phyloP scores from a whole-genome alignment of 495 filamentous ascomycete species.

The Aspergillus avenaceus region DNA sequence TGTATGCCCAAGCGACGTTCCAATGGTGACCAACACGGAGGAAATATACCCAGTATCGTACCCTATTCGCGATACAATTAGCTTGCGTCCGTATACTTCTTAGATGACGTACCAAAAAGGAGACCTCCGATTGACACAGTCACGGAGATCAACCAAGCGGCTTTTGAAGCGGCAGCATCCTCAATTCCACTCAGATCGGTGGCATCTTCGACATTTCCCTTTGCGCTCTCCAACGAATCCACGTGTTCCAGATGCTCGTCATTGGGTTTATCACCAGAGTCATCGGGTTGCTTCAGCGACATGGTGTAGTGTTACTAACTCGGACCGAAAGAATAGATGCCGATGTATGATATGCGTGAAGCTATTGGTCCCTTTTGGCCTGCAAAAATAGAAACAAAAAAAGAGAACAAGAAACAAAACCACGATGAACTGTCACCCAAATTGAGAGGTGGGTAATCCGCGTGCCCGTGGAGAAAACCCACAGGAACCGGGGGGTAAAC shows the following conservation, averaged over 20 bases:
- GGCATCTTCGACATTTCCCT: background rate
- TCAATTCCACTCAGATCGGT: constrained; percentile 1
- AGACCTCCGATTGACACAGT: constrained; percentile 35
- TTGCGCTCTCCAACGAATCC: background rate
- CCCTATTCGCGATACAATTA: constrained; percentile 1
- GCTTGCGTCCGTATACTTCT: background rate
- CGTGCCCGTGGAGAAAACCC: background rate
- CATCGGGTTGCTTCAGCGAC: background rate
- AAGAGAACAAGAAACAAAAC: background rate
- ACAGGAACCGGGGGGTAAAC: background rate
- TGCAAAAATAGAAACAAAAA: background rate
- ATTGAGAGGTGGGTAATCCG: background rate
- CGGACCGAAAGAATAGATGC: too few relatives aligned
- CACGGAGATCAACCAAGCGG: constrained; percentile 33
- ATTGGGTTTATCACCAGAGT: background rate
- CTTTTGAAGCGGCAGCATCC: constrained; percentile 15
- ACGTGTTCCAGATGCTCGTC: background rate
- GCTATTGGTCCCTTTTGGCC: too few relatives aligned
- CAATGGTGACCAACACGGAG: constrained; percentile 40
- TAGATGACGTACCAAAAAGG: constrained; percentile 23
- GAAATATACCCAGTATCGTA: constrained; percentile 50
- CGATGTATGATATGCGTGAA: too few relatives aligned
- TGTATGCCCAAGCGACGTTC: constrained; percentile 24
- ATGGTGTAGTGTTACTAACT: too few relatives aligned
- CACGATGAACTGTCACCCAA: too few relatives aligned